phyloP scores from a whole-genome alignment of 768 basidiomycete species.

The Phaeolepiota aurea region DNA sequence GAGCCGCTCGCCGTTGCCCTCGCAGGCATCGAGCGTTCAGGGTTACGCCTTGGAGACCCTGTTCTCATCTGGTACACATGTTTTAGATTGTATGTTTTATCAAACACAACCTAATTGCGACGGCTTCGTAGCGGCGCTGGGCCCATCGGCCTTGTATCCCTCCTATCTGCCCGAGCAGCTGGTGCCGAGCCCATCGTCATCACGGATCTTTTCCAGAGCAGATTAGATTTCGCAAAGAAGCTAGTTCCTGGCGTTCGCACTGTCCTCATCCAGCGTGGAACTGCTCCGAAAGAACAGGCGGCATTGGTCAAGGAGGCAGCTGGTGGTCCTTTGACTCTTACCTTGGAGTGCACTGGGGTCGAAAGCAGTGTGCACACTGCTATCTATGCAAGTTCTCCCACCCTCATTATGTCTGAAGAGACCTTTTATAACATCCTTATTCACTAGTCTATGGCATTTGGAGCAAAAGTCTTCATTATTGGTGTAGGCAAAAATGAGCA shows the following conservation, averaged over 20 bases:
- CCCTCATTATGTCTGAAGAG: neutral
- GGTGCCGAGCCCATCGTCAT: slow-evolving; percentile 66
- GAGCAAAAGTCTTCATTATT: slow-evolving; percentile 63
- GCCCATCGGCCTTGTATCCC: slow-evolving; percentile 55
- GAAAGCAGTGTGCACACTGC: slow-evolving; percentile 57
- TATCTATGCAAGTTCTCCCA: slow-evolving; percentile 33
- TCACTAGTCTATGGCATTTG: slow-evolving; percentile 49
- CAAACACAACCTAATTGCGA: neutral
- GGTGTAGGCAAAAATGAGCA: slow-evolving; percentile 63
- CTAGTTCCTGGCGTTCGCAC: slow-evolving; percentile 52
- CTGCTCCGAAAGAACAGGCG: slow-evolving; percentile 40
- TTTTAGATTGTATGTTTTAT: neutral
- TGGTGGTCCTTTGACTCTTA: slow-evolving; percentile 38
- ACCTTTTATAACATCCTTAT: no score
- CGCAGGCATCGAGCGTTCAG: slow-evolving; percentile 59
- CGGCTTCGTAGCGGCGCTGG: slow-evolving; percentile 45
- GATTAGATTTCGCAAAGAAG: slow-evolving; percentile 58
- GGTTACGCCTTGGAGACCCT: slow-evolving; percentile 57
- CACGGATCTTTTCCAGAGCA: slow-evolving; percentile 57
- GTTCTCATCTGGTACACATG: slow-evolving; percentile 53
- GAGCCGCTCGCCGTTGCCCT: slow-evolving; percentile 62
- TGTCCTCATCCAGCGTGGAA: slow-evolving; percentile 41
- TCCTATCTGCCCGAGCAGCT: slow-evolving; percentile 58
- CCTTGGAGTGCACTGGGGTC: slow-evolving; percentile 58
- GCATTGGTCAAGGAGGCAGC: slow-evolving; percentile 43